Evolutionary conservation across 2,329 filamentous ascomycete species (phyloP), one percentile per base, ranked within the genome.

Genomic region (Graphilbum fragrans): DNA sequence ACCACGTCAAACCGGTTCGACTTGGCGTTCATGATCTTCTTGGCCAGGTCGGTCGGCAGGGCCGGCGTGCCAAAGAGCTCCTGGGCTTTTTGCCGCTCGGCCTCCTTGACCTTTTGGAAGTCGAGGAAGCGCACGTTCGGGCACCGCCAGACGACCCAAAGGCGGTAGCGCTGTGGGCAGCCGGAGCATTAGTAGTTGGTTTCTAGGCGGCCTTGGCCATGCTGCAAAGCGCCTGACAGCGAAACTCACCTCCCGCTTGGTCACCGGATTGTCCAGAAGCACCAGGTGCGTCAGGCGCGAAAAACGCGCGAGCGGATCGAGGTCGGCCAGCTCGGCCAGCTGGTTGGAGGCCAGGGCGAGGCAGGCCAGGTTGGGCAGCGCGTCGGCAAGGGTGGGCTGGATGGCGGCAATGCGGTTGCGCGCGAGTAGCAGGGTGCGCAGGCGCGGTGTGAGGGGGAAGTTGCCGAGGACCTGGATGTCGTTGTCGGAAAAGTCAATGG

Each of bases 401-500:
- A 98, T 88, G 55, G 73, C 77, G 44, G 80, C 69, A 56, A 98
- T 73, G 52, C 92, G 82, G 65, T 98, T 98, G 49, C 87, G 80
- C 41, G 87, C 87, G 41, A 94, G 76, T 37, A 98, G 78, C 34
- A 98, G 75, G 18, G 86, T 94, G 52, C 78, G 83, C 54, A 96
- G 71, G 52, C 92, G 83, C 36, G 86, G 88, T 42, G 84, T 90
- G 39, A 94, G 77, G 4, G 92, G 92, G 60, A 98, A 94, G 66
- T 95, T 95, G 50, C 80, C 82, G 49, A 98, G 75, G 38, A 82
- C 70, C 53, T 85, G 78, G 56, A 98, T 90, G 63, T 95, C 88
- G 63, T 98, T 98, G 70, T 98, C 92, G 62, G 92, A 96, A 55
- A 98, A 81, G 67, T 98, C 92, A 70, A 98, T 93, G 50, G 86